Conservation (phyloP, 1,284 basidiomycete genomes). For the Uromyces viciae-fabae region DNA sequence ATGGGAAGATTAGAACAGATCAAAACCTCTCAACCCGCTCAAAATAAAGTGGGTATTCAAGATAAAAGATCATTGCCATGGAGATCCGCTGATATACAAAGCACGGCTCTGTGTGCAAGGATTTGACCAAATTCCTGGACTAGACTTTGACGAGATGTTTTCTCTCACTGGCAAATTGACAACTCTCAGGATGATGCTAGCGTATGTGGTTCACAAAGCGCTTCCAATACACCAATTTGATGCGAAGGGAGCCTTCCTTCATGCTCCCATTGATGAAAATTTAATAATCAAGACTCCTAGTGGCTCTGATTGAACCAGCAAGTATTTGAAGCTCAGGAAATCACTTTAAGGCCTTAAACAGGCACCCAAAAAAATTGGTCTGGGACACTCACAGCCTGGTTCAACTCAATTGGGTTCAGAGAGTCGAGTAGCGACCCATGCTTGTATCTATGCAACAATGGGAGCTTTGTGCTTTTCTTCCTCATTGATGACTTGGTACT, state of each 20-base stretch:
- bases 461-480: background rate
- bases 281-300: background rate
- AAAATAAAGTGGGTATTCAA: background rate
- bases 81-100: constrained; percentile 8
- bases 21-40: background rate
- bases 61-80: background rate
- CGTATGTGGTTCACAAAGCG: background rate
- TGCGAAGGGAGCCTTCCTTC: background rate
- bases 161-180: constrained; percentile 1
- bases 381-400: background rate
- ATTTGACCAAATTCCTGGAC: background rate
- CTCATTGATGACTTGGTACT: constrained; percentile 13
- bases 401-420: background rate
- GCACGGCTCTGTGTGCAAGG: constrained; percentile 10
- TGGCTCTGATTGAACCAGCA: background rate
- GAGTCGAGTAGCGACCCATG: background rate
- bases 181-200: background rate
- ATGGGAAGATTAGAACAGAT: background rate
- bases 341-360: constrained; percentile 1
- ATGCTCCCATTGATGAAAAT: background rate
- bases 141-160: background rate
- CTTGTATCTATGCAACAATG: background rate
- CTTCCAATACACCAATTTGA: background rate
- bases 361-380: background rate
- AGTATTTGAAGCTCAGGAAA: constrained; percentile 2